These are phyloP conservation scores for Ophiocytium majus DNA, from an alignment of 352 stramenopile species.

Conservation along the genomic window DNA sequence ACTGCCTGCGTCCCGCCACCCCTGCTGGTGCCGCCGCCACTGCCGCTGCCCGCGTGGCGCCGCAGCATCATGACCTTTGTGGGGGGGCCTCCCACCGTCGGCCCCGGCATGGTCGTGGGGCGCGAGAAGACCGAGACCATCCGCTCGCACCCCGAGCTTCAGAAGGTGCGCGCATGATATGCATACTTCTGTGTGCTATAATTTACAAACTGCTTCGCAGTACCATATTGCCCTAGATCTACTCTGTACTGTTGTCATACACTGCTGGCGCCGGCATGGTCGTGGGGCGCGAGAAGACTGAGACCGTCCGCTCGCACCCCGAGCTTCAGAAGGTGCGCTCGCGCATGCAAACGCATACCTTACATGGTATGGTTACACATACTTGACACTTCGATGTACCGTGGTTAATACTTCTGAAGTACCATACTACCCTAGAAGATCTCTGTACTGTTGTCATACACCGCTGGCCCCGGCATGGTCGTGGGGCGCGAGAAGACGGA, in stretches of 20 bases:
- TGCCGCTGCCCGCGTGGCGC: too few relatives aligned
- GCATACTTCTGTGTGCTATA: background rate
- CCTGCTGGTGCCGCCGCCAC: too few relatives aligned
- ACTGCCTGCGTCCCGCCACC: background rate
- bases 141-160: constrained; percentile 66
- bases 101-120: constrained; percentile 89
- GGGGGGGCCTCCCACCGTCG: constrained; percentile 90
- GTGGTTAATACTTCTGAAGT: background rate
- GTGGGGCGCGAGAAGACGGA: constrained; percentile 90
- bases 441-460: background rate
- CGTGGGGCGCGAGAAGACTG: constrained; percentile 85
- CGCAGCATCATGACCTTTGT: constrained; percentile 96
- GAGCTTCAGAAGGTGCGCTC: constrained; percentile 84
- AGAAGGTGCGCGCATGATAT: constrained; percentile 26
- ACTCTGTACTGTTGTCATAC: background rate
- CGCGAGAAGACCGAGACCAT: constrained; percentile 95
- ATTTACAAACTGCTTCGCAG: background rate
- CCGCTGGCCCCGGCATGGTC: constrained; percentile 83
- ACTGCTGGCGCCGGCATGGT: constrained; percentile 64
- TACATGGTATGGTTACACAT: background rate
- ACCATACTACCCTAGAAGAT: background rate
- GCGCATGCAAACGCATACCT: constrained; percentile 44
- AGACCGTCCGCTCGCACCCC: constrained; percentile 69
- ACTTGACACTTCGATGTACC: background rate
- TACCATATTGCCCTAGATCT: background rate